Conservation (phyloP, 2,329 filamentous ascomycete genomes). For the Ascocoryne sarcoides region DNA sequence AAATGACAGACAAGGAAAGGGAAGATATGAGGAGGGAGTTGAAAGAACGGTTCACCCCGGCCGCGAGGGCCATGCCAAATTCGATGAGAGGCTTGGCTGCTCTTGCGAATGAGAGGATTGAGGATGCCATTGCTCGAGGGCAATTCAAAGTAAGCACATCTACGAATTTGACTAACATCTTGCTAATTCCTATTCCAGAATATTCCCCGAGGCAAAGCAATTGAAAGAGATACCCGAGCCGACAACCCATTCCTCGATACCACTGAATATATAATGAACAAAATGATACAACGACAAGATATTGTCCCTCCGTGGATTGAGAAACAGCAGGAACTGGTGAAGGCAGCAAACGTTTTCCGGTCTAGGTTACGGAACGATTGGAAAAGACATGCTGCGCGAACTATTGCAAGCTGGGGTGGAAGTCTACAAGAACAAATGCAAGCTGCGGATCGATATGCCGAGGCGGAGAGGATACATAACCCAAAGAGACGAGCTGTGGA, state of each 20-base stretch:
- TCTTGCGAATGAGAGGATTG: conserved; percentile 84
- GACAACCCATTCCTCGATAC: conserved; percentile 89
- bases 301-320: conserved; percentile 98
- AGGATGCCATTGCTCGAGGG: conserved; percentile 84
- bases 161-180: neutral
- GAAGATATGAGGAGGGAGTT: conserved; percentile 65
- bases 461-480: conserved; percentile 61
- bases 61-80: conserved; percentile 63
- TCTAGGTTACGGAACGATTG: conserved; percentile 70
- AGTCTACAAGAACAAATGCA: conserved; percentile 63
- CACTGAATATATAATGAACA: conserved; percentile 97
- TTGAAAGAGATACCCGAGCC: conserved; percentile 74
- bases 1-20: conserved; percentile 61
- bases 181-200: conserved; percentile 37
- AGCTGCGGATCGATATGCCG: conserved; percentile 64
- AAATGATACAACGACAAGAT: conserved; percentile 94
- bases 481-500: conserved; percentile 41
- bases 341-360: conserved; percentile 62
- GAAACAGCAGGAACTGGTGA: conserved; percentile 84
- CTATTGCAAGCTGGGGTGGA: conserved; percentile 71
- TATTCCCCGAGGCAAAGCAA: conserved; percentile 67
- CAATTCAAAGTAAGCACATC: conserved; percentile 54
- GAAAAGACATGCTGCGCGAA: conserved; percentile 70
- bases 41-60: conserved; percentile 70
- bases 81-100: conserved; percentile 70